Evolutionary conservation across 805 yeast species (phyloP), one percentile per base, ranked within the genome.

Genomic region (Millerago galiae): DNA sequence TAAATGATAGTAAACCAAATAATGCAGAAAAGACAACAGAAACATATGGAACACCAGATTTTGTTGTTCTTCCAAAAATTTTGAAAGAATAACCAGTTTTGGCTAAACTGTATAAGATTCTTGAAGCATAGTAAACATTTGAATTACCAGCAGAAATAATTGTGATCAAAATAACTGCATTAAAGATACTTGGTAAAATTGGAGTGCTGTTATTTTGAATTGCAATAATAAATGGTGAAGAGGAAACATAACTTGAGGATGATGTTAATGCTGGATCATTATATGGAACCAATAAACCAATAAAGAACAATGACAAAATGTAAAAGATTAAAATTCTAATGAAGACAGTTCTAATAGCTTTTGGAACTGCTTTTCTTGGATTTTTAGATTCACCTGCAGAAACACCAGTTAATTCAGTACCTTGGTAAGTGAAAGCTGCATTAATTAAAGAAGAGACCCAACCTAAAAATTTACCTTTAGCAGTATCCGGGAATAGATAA

Each of bases 111-210:
- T 72, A 81, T 39, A 83, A 59, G 34, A 80, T 68, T 63, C 93
- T 69, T 3, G 89, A 81, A 34, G 87, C 82, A 50, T 80, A 77
- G 62, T 83, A 82, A 26, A 83, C 70, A 56, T 81, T 80, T 12
- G 89, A 81, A 65, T 83, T 83, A 58, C 81, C 91, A 24, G 91
- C 89, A n/a, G 90, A 82, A 38, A 81, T 71, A 44, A 83, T 75
- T 14, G 90, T 79, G 17, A 72, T 51, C 37, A 83, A 58, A 47
- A 83, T 77, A 40, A 83, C 81, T 14, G 83, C 90, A 58, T 83
- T 83, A 62, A 83, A 79, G 41, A 83, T 79, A 55, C 76, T 71
- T 36, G 89, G 86, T 46, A 83, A 64, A 3, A 80, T 72, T 45
- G 67, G 66, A 16, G 89, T 82, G 27, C 87, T 88, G 4, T 81